Base-by-base conservation (phyloP, 257 asterid genomes). In the Petrea volubilis region DNA sequence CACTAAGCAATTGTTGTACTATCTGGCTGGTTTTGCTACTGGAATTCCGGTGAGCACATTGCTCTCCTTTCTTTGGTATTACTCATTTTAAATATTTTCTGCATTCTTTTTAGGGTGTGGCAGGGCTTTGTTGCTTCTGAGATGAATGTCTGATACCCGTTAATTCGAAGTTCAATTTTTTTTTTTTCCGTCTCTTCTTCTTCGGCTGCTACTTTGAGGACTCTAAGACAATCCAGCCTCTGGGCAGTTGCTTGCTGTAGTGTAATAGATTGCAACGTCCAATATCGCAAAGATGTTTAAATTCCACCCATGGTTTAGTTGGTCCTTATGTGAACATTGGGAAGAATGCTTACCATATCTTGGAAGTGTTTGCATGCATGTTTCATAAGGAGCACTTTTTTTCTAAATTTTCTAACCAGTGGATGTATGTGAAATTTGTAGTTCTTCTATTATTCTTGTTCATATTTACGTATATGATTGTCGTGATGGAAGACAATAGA, bases 1-100 rank as follows among this genome's bases (percentile, higher is more conserved):
- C 78, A 84, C 90, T 75, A 87, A 81, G 86, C 97, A 91, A 51
- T 76, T 91, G 67, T 38, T 80, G 68, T 91, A 89, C 76, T 91
- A 91, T 78, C 86, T 91, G 55, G 95, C 83, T 76, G 86, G 74
- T 65, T 89, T 91, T 81, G 97, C 95, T 60, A 79, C 79, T 83
- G 98, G 97, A 84, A 88, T 93, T 77, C 97, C 98, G 96, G 97
- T 88, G 93, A 93, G 98, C 90, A 67, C 84, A 83, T 80, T 74
- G 88, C 94, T 84, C 86, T 85, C 65, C 78, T 86, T 76, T 80
- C 69, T 82, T 89, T 84, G 87, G 93, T 88, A 83, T 77, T 79
- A 60, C 72, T 66, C 24, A 23, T 70, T 61, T 66, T 55, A 57
- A 44, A 66, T n/a, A 21, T 44, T 65, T 33, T 68, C 33, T 50